Base-by-base conservation (phyloP, 768 basidiomycete species). In the Chiua virens region DNA sequence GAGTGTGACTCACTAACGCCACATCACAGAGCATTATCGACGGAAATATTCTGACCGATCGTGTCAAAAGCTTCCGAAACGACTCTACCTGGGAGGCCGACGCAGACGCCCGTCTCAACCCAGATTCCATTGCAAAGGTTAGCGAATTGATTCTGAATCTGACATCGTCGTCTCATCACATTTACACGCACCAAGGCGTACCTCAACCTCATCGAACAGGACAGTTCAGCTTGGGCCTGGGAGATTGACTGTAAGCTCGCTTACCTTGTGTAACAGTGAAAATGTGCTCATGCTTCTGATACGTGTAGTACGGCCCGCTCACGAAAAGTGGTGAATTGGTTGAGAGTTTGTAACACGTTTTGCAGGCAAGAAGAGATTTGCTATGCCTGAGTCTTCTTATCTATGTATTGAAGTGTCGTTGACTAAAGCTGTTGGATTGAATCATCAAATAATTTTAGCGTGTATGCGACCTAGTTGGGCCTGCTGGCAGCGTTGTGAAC, bases 201-300 rank as follows among this genome's bases (percentile, higher is more conserved):
- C 59, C 68, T 86, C 30, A 80, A 79, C 61, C 79, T 91, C 18
- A 78, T 73, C 8, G 78, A 81, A 45, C 89, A 89, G 68, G 85
- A 87, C 46, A 76, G 80, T 25, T 85, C 85, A 36, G 79, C 85
- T 7, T 87, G 80, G 85, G 84, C 86, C 9, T 91, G 87, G 86
- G 88, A 90, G 62, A 74, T 91, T 25, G 88, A 90, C 55, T 72
- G 87, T 89, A 61, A 73, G 86, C 71, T 3, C 44, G 18, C 21
- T 39, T 5, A 17, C 15, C 8, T 39, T 28, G 4, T 32, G 2
- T 40, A 34, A 13, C 18, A 8, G 2, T 22, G n/a, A 28, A 43
- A 34, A 23, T 13, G 6, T 28, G 13, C 30, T 47, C 1, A 45
- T 44, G 6, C 22, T 30, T n/a, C 25, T 23, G 23, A 21, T 20